Evolutionary conservation across 1,284 basidiomycete genomes (phyloP).

Genomic region (Pseudozyma tsukubaensis): DNA sequence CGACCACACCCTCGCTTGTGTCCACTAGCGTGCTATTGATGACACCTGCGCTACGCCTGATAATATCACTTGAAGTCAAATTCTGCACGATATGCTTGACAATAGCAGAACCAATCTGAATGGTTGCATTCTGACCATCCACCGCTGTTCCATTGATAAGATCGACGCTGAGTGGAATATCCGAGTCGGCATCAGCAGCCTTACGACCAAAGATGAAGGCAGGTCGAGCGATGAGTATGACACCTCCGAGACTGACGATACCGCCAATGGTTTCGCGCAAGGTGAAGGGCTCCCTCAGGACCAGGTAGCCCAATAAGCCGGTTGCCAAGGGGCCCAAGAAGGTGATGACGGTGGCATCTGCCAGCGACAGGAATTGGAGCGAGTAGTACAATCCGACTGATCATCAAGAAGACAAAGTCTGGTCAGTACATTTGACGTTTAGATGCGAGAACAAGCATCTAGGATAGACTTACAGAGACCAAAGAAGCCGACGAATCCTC

Average conservation of each 20-base stretch:
- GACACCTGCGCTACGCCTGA: conserved; percentile 3
- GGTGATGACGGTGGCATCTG: conserved; percentile 80
- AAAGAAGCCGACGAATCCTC: conserved; percentile 76
- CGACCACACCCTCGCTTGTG: not conserved
- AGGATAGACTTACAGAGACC: conserved; percentile 26
- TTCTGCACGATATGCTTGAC: conserved; percentile 30
- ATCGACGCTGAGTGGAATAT: conserved; percentile 15
- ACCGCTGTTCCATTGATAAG: conserved; percentile 3
- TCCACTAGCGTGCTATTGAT: conserved; percentile 6
- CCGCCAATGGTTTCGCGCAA: conserved; percentile 76
- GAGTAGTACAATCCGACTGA: conserved; percentile 77
- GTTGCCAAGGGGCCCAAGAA: conserved; percentile 80
- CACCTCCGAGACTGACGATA: conserved; percentile 75
- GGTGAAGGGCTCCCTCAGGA: conserved; percentile 77
- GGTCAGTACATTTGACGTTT: not conserved
- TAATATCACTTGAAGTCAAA: conserved; percentile 8
- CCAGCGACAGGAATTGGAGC: conserved; percentile 77
- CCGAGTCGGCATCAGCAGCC: conserved; percentile 34
- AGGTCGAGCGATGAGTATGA: conserved; percentile 73
- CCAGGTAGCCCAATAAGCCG: conserved; percentile 76
- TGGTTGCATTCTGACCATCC: conserved; percentile 8
- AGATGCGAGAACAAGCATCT: not conserved
- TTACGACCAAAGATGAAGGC: conserved; percentile 48
- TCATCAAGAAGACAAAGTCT: not conserved
- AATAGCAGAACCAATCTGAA: conserved; percentile 13